A percentile compares a stretch with the other conserved stretches of the same genome.
Conservation (phyloP, 306 rosid genomes). For the Medicago lupulina region DNA sequence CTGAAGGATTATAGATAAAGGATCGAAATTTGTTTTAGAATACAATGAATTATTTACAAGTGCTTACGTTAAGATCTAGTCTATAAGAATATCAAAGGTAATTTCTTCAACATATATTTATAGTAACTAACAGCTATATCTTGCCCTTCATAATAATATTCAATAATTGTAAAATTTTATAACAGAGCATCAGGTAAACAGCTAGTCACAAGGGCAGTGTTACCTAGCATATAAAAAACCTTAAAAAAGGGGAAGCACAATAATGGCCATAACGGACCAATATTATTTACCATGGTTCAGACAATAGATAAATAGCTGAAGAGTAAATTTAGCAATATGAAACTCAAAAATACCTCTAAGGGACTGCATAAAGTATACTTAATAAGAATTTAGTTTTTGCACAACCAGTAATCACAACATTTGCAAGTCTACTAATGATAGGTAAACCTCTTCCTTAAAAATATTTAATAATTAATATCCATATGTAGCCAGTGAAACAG, state of each 20-base stretch:
- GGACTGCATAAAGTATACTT: not conserved
- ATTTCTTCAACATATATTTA: slow-evolving; percentile 17
- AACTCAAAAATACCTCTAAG: not conserved
- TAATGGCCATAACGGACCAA: slow-evolving; percentile 25
- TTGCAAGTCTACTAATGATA: slow-evolving; percentile 17
- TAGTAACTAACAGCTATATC: slow-evolving; percentile 17
- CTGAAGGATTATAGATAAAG: slow-evolving; percentile 33
- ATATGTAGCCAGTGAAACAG: slow-evolving; percentile 4
- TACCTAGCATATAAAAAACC: not conserved
- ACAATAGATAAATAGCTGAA: not conserved
- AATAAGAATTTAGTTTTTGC: slow-evolving; percentile 8
- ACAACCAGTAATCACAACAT: not conserved
- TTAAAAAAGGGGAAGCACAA: slow-evolving; percentile 10
- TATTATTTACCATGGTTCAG: too few species aligned
- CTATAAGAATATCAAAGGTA: slow-evolving; percentile 25
- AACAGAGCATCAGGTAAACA: slow-evolving; percentile 24
- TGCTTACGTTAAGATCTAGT: slow-evolving; percentile 21
- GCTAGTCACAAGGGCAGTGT: slow-evolving; percentile 10
- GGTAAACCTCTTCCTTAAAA: slow-evolving; percentile 21
- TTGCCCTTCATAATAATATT: slow-evolving; percentile 22
- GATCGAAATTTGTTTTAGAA: slow-evolving; percentile 30
- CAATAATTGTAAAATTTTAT: slow-evolving; percentile 21
- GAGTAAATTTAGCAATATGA: slow-evolving; percentile 5
- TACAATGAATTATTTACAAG: not conserved
- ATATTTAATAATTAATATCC: not conserved